Percentiles rank a stretch among this genome's conserved stretches.
Conservation (phyloP, 768 basidiomycete genomes). For the Phylloporus sp. region DNA sequence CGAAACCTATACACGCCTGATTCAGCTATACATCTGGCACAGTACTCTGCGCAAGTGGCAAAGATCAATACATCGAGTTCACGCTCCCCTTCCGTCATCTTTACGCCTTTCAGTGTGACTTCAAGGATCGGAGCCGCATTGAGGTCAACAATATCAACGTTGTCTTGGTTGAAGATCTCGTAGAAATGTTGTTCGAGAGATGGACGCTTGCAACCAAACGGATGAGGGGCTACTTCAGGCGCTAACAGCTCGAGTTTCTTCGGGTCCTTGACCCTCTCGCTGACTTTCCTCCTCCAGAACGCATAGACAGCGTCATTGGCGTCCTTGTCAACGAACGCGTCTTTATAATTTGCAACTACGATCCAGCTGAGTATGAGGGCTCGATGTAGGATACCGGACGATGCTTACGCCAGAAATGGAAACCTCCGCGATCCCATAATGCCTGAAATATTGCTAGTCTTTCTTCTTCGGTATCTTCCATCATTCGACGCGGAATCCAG, state of each 20-base stretch:
- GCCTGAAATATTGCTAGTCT: slow-evolving; percentile 9
- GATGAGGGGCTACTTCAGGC: slow-evolving; percentile 8
- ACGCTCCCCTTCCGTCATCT: slow-evolving; percentile 2
- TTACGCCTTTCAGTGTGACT: slow-evolving; percentile 8
- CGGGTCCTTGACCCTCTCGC: slow-evolving; percentile 10
- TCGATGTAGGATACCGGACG: background rate
- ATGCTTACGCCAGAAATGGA: slow-evolving; percentile 6
- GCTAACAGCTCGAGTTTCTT: slow-evolving; percentile 11
- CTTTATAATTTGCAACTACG: slow-evolving; percentile 7
- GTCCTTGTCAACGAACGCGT: background rate
- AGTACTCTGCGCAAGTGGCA: slow-evolving; percentile 13
- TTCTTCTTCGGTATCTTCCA: slow-evolving; percentile 6
- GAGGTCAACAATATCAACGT: slow-evolving; percentile 13
- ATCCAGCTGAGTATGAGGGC: background rate
- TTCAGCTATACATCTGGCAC: too few species aligned
- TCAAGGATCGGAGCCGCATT: slow-evolving; percentile 7
- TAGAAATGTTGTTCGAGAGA: slow-evolving; percentile 11
- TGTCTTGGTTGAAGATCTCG: slow-evolving; percentile 14
- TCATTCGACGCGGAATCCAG: background rate
- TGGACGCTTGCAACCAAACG: slow-evolving; percentile 5
- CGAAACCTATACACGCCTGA: slow-evolving; percentile 7
- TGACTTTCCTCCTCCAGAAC: slow-evolving; percentile 15
- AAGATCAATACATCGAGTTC: slow-evolving; percentile 13
- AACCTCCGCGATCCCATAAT: slow-evolving; percentile 8
- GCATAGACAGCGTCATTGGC: slow-evolving; percentile 3